Evolutionary conservation across 495 filamentous ascomycete genomes (phyloP).

Genomic region (Hyphodiscus hymeniophilus): DNA sequence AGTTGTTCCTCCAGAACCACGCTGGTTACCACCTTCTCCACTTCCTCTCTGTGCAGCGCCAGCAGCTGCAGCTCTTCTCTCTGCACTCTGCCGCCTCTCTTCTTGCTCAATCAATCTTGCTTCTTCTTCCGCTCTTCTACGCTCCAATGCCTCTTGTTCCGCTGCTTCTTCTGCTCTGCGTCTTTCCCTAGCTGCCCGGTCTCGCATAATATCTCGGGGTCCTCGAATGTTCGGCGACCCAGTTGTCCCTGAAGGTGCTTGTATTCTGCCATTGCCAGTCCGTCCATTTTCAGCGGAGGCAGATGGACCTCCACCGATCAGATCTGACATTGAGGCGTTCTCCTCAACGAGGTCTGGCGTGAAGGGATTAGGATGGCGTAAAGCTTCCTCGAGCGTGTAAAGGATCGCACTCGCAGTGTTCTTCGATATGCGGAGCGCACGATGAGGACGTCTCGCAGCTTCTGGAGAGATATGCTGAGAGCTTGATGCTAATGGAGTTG

Average conservation of each 20-base stretch:
- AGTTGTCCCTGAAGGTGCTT: conserved; percentile 30
- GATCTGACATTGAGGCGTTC: conserved; percentile 90
- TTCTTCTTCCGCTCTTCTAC: conserved; percentile 45
- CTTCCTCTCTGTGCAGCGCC: conserved; percentile 13
- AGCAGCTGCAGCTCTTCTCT: conserved; percentile 52
- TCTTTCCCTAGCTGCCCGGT: conserved; percentile 53
- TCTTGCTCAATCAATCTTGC: conserved; percentile 43
- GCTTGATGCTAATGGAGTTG: conserved; percentile 15
- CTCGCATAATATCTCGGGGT: conserved; percentile 70
- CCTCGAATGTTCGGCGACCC: conserved; percentile 45
- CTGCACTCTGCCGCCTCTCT: conserved; percentile 33
- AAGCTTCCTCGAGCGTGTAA: conserved; percentile 83
- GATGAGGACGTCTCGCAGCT: conserved; percentile 12
- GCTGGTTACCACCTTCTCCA: conserved; percentile 7
- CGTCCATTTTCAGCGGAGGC: conserved; percentile 33
- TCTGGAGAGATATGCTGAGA: conserved; percentile 9
- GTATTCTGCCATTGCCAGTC: conserved; percentile 19
- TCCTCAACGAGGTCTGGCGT: conserved; percentile 80
- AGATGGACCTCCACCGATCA: conserved; percentile 47
- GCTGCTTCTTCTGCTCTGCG: conserved; percentile 47
- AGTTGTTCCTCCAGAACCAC: conserved; percentile 15
- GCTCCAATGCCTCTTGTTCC: conserved; percentile 37
- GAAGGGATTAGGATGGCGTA: conserved; percentile 76
- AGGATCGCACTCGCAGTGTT: conserved; percentile 57
- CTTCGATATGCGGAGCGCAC: conserved; percentile 18